phyloP scores from a whole-genome alignment of 2,329 filamentous ascomycete genomes.

The Ceratocystis diversiconidia region DNA sequence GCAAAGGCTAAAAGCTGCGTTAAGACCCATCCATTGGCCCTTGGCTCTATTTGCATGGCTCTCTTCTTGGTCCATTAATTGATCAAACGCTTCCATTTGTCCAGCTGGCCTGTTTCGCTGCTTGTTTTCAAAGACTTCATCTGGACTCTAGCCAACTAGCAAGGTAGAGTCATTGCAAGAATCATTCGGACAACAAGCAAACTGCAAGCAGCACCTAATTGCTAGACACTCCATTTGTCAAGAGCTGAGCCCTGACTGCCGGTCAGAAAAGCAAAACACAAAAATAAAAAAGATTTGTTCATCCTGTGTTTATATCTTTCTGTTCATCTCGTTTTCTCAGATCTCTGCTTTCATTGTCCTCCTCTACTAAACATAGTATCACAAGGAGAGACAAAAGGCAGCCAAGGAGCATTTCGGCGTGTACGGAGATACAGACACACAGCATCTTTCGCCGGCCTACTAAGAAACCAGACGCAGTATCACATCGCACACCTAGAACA shows the following conservation, averaged over 20 bases:
- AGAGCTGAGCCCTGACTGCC: background rate
- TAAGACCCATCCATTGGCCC: background rate
- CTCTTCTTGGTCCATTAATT: background rate
- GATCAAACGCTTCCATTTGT: background rate
- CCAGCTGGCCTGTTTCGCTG: background rate
- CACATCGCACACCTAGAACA: background rate
- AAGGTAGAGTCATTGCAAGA: background rate
- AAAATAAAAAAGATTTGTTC: background rate
- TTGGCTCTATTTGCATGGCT: background rate
- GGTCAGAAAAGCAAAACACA: background rate
- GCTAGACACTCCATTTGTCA: background rate
- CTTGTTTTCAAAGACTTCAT: background rate
- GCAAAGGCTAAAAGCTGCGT: background rate
- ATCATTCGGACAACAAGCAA: background rate
- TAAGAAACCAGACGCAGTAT: background rate
- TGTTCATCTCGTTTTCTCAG: background rate
- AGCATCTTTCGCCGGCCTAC: too few species aligned
- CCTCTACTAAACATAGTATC: background rate
- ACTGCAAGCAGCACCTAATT: background rate
- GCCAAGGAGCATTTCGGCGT: too few species aligned
- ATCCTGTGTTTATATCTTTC: background rate
- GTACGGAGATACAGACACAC: too few species aligned
- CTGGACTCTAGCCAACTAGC: background rate
- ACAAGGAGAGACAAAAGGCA: background rate
- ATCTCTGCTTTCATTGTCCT: background rate